A percentile compares a stretch with the other conserved stretches of the same genome.
phyloP scores from a whole-genome alignment of 2,329 filamentous ascomycete species.

The Fusarium mangiferae region DNA sequence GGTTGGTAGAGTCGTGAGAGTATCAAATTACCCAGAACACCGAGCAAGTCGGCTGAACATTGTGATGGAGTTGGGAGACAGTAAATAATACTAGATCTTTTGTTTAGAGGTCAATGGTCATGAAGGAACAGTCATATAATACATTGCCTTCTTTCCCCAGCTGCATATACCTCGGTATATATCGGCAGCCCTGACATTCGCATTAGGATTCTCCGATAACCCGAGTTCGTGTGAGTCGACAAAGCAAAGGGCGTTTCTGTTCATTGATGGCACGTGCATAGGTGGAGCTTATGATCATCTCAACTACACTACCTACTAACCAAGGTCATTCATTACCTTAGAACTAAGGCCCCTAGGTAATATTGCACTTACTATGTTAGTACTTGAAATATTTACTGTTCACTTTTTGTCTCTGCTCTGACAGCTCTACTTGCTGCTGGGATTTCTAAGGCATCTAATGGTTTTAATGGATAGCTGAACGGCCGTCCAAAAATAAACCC shows the following conservation, averaged over 20 bases:
- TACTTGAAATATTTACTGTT: neutral
- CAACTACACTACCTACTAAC: neutral
- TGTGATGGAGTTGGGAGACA: neutral
- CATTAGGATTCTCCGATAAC: constrained; percentile 22
- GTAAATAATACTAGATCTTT: neutral
- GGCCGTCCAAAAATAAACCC: neutral
- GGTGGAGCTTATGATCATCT: neutral
- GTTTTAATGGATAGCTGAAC: neutral
- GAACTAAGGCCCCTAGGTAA: neutral
- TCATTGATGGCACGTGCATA: neutral
- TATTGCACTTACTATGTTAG: neutral
- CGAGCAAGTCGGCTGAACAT: constrained; percentile 39
- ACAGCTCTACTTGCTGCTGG: neutral
- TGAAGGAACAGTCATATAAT: neutral
- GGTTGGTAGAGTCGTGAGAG: neutral
- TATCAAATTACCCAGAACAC: constrained; percentile 25
- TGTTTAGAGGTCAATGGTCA: neutral
- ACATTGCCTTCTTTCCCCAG: neutral
- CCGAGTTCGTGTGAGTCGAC: constrained; percentile 11
- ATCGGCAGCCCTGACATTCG: constrained; percentile 34
- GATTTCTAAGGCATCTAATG: neutral
- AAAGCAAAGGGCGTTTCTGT: constrained; percentile 26
- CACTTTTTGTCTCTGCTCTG: neutral
- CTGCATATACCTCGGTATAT: constrained; percentile 23
- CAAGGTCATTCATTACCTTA: too few relatives aligned